Conservation (phyloP, 768 basidiomycete species). For the Leccinum broughii region DNA sequence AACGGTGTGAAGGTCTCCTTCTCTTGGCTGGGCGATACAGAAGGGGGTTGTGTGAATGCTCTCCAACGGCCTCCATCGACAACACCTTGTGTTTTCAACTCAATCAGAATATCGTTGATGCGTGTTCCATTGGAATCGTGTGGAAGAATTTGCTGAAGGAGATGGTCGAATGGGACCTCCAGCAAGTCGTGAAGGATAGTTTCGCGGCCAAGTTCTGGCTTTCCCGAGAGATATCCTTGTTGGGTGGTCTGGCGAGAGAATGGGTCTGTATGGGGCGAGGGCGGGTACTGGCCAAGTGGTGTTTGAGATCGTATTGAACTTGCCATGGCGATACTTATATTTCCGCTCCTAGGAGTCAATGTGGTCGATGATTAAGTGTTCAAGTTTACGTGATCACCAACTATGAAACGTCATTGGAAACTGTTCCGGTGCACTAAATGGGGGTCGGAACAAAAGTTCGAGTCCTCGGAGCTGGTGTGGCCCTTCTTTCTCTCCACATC, state of each 20-base stretch:
- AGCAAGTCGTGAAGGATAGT: neutral
- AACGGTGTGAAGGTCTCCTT: neutral
- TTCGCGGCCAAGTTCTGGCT: neutral
- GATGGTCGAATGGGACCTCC: neutral
- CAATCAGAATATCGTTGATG: neutral
- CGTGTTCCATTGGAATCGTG: neutral
- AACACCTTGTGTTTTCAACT: neutral
- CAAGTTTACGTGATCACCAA: too few species aligned
- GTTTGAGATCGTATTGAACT: too few species aligned
- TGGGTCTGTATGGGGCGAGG: neutral
- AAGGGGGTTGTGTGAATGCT: neutral
- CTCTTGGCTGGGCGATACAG: neutral
- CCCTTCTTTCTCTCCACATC: conserved; percentile 6
- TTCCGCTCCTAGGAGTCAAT: too few species aligned
- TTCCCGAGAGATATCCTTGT: neutral
- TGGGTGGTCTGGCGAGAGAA: neutral
- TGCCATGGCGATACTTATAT: too few species aligned
- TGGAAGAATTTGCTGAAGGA: neutral
- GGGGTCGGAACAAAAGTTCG: neutral
- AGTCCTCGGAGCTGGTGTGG: conserved; percentile 24
- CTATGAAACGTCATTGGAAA: neutral
- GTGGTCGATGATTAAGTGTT: too few species aligned
- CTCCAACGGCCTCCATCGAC: neutral
- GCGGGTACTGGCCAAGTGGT: too few species aligned
- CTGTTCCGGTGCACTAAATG: too few species aligned